Base-by-base conservation (phyloP, 1,284 basidiomycete genomes). In the Stygiomarasmius scandens region DNA sequence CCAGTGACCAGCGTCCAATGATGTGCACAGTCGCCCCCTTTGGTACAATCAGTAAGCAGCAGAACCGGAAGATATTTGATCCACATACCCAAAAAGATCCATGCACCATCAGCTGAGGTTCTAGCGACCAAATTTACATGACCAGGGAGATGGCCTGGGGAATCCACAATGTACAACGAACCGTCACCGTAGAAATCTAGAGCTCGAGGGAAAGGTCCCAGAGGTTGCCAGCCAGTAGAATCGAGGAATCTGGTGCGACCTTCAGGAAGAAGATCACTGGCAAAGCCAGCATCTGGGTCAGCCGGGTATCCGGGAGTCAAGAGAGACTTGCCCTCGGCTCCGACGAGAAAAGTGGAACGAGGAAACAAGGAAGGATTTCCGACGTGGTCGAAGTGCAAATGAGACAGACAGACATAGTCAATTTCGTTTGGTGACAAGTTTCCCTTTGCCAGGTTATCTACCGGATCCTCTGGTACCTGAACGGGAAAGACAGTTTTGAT, bases 41-140 rank as follows among this genome's bases (percentile, higher is more conserved):
- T n/a, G n/a, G n/a, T n/a, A n/a, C n/a, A n/a, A n/a, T n/a, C n/a
- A n/a, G n/a, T n/a, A n/a, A n/a, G n/a, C n/a, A n/a, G n/a, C n/a
- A n/a, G n/a, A n/a, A n/a, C n/a, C n/a, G n/a, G n/a, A n/a, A n/a
- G n/a, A n/a, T n/a, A n/a, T n/a, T n/a, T n/a, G n/a, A n/a, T n/a
- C n/a, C n/a, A n/a, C n/a, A n/a, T n/a, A 1, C 74, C 83, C 25
- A 86, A 73, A 59, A 78, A 82, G n/a, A 85, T 69, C 85, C 84
- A 86, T 2, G 70, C 76, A 6, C 83, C 83, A 48, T 82, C 76
- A 10, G 73, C 44, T 16, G 34, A 48, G 45, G 49, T 41, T 20
- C 54, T 47, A 19, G 54, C 36, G 1, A 56, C 23, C 20, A 27
- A 34, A 16, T 34, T 47, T 12, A 56, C 24, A 32, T 56, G 54